Conservation (phyloP, 345 rosid species). For the Moringa oleifera region DNA sequence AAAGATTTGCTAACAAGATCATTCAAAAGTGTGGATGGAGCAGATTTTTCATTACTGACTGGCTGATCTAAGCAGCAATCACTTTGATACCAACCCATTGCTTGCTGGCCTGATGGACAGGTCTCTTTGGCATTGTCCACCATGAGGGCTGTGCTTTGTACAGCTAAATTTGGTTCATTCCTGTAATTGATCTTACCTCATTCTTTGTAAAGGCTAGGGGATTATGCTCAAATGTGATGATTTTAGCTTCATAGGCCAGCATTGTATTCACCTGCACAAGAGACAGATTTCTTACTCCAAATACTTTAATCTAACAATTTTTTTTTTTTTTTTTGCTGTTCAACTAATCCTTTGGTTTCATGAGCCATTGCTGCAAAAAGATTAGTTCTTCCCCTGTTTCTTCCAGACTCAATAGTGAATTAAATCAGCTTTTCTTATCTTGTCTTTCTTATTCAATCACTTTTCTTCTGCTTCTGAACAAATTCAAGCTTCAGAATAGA, state of each 20-base stretch:
- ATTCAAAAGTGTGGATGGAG: constrained; percentile 3
- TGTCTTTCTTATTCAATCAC: too few relatives aligned
- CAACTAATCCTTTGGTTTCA: too few relatives aligned
- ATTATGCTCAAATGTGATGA: neutral
- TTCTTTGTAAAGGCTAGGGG: constrained; percentile 10
- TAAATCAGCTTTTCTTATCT: too few relatives aligned
- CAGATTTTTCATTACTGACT: neutral
- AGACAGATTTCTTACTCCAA: neutral
- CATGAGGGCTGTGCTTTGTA: constrained; percentile 15
- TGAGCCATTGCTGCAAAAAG: too few relatives aligned
- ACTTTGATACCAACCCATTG: neutral
- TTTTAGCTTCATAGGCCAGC: neutral
- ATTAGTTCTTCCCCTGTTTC: too few relatives aligned
- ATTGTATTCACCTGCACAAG: neutral
- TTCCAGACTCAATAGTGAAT: too few relatives aligned
- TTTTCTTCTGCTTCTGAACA: too few relatives aligned
- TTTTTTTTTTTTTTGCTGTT: neutral
- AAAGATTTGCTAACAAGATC: constrained; percentile 1
- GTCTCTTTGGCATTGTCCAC: constrained; percentile 11
- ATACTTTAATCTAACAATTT: neutral
- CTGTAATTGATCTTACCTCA: constrained; percentile 1
- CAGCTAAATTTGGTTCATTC: constrained; percentile 17
- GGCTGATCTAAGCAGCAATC: neutral
- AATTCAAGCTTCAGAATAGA: too few relatives aligned
- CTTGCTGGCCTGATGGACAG: constrained; percentile 7